A percentile compares a stretch with the other conserved stretches of the same genome.
These are phyloP conservation scores for Diaporthe velutina DNA, from an alignment of 2,329 filamentous ascomycete genomes.

Conservation along the genomic window DNA sequence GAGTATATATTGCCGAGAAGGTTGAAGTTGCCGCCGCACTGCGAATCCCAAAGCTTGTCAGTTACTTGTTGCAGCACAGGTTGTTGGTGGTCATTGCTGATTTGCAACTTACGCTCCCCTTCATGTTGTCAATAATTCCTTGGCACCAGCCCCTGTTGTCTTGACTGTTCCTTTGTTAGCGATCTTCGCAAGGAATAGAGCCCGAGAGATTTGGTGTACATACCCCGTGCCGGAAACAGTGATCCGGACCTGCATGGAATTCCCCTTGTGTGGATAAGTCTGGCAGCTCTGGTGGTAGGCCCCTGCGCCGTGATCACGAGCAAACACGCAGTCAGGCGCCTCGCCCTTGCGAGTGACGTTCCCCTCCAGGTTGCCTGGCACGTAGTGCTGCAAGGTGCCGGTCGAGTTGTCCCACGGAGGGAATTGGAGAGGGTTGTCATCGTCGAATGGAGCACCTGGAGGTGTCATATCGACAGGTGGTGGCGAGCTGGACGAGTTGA, in stretches of 20 bases:
- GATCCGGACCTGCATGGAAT: background rate
- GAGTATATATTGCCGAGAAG: background rate
- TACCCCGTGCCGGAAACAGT: constrained; percentile 25
- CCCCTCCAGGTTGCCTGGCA: background rate
- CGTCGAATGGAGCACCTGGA: background rate
- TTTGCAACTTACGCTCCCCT: background rate
- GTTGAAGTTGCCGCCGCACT: background rate
- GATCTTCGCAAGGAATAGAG: fast-evolving
- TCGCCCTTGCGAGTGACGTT: background rate
- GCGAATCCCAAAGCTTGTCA: background rate
- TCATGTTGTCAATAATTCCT: background rate
- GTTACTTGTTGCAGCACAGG: background rate
- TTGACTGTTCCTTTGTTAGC: background rate
- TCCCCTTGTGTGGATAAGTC: background rate
- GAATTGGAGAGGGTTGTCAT: constrained; percentile 6
- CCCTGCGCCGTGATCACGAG: background rate
- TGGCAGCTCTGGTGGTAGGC: constrained; percentile 12
- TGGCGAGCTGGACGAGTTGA: background rate
- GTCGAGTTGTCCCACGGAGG: constrained; percentile 18
- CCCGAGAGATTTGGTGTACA: background rate
- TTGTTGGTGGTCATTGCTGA: fast-evolving
- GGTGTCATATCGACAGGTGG: background rate
- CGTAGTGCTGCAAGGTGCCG: background rate
- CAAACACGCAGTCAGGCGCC: background rate
- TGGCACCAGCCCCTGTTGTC: background rate